A percentile compares a stretch with the other conserved stretches of the same genome.
Conservation (phyloP, 176 grass and related monocot species). For the Phragmites australis region DNA sequence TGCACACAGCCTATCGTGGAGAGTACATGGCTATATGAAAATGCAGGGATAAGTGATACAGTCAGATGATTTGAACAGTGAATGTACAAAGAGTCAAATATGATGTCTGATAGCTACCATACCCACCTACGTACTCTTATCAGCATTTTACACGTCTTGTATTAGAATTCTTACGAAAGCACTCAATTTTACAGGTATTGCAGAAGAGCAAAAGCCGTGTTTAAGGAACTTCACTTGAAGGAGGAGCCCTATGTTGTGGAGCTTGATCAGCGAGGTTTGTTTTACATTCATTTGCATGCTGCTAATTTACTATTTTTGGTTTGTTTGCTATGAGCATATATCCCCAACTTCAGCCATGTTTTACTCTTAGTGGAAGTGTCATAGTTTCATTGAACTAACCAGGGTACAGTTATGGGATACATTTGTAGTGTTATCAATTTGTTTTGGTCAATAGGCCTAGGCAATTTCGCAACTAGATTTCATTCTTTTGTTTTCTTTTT, state of each 20-base stretch:
- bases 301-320: not conserved
- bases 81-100: not conserved
- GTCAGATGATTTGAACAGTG: not conserved
- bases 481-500: not conserved
- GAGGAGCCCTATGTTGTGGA: constrained; percentile 67
- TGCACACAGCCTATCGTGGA: no score
- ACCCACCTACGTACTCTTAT: not conserved
- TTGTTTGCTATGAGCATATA: not conserved
- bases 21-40: not conserved
- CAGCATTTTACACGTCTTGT: not conserved
- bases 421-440: not conserved
- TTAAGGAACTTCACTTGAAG: constrained; percentile 62
- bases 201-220: constrained; percentile 62
- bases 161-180: not conserved
- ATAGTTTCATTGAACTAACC: constrained; percentile 8
- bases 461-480: not conserved
- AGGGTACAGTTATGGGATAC: not conserved
- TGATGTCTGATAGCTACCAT: not conserved
- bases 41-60: not conserved
- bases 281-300: not conserved
- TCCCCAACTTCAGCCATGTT: not conserved
- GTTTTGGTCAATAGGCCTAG: not conserved
- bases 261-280: constrained; percentile 68
- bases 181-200: constrained; percentile 55
- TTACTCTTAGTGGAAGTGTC: not conserved